phyloP scores from a whole-genome alignment of 176 grass and related monocot genomes.

The Ensete ventricosum region DNA sequence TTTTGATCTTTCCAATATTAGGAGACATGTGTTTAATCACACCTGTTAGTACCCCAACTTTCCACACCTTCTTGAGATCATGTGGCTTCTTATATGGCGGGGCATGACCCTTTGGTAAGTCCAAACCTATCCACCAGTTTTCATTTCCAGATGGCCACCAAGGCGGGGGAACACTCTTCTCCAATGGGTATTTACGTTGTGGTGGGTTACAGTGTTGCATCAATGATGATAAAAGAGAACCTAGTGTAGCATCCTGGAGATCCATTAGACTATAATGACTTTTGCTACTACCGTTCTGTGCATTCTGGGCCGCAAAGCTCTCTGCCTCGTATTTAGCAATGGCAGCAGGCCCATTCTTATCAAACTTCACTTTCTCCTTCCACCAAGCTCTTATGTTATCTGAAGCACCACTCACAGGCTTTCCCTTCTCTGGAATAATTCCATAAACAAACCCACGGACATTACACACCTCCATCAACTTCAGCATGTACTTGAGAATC shows the following conservation, averaged over 20 bases:
- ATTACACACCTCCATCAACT: conserved; percentile 90
- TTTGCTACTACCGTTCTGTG: conserved; percentile 32
- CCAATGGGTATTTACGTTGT: conserved; percentile 87
- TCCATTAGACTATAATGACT: conserved; percentile 69
- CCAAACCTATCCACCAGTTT: conserved; percentile 68
- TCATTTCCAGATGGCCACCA: conserved; percentile 94
- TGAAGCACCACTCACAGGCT: conserved; percentile 79
- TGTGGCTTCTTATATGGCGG: conserved; percentile 95
- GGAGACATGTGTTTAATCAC: conserved; percentile 96
- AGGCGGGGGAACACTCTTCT: conserved; percentile 63
- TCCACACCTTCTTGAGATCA: conserved; percentile 97
- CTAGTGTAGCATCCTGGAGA: conserved; percentile 90
- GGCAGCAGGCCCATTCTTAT: conserved; percentile 80
- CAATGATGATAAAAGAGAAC: conserved; percentile 80
- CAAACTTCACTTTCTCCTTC: conserved; percentile 99
- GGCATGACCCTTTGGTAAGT: conserved; percentile 44
- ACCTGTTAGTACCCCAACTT: conserved; percentile 78
- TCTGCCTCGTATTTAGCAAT: conserved; percentile 74
- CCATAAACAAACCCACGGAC: conserved; percentile 83
- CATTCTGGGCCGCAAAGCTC: conserved; percentile 30
- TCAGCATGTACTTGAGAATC: conserved; percentile 98
- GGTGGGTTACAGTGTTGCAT: conserved; percentile 93
- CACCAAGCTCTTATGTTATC: conserved; percentile 98
- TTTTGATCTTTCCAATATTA: conserved; percentile 86
- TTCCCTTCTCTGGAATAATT: conserved; percentile 87